phyloP scores from a whole-genome alignment of 345 rosid genomes.

The Brassica cretica region DNA sequence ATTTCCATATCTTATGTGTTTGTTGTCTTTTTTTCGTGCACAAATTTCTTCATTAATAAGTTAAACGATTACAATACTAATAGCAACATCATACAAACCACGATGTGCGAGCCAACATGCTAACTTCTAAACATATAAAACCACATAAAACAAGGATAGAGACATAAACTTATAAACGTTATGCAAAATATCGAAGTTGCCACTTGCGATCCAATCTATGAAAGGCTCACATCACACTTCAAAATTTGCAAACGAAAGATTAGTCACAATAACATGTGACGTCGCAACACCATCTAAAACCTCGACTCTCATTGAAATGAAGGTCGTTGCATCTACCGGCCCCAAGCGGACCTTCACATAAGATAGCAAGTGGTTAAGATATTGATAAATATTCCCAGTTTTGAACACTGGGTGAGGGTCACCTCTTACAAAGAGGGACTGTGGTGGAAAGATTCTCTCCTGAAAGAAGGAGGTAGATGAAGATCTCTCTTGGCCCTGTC shows the following conservation, averaged over 20 bases:
- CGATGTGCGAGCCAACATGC: background rate
- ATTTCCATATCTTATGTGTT: too few relatives aligned
- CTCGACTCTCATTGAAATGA: background rate
- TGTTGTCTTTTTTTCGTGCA: background rate
- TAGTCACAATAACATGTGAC: background rate
- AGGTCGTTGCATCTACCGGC: background rate
- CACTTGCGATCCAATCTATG: background rate
- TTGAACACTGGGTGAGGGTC: too few relatives aligned
- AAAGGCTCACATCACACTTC: background rate
- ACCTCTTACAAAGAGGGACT: too few relatives aligned
- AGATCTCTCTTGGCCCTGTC: too few relatives aligned
- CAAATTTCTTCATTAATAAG: background rate
- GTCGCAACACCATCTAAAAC: background rate
- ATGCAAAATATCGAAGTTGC: background rate
- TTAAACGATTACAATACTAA: background rate
- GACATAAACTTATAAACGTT: background rate
- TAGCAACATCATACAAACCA: background rate
- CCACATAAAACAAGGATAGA: background rate
- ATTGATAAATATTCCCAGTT: too few relatives aligned
- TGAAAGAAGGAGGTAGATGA: too few relatives aligned
- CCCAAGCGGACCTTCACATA: background rate
- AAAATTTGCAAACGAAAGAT: background rate
- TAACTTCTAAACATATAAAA: background rate
- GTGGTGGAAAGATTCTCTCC: too few relatives aligned
- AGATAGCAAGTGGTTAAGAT: background rate